Evolutionary conservation across 495 filamentous ascomycete species (phyloP).

Genomic region (Neurospora sp.): DNA sequence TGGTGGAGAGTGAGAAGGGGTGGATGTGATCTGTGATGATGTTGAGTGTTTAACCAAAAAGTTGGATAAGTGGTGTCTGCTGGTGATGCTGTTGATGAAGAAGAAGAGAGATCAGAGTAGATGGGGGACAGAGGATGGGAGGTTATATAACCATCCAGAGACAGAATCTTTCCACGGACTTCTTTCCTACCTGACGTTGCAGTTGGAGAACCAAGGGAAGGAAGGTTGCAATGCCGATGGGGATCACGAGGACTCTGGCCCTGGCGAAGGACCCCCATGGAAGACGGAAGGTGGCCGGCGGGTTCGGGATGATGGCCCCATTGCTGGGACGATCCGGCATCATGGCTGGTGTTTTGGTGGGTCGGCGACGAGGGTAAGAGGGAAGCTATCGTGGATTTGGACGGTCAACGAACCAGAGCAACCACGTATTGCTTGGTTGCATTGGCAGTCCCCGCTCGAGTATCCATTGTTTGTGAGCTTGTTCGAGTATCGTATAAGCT

Average conservation of each 20-base stretch:
- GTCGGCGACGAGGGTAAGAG: neutral
- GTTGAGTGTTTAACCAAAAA: neutral
- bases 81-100: neutral
- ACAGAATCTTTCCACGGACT: neutral
- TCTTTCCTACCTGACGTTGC: neutral
- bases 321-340: neutral
- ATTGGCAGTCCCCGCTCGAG: neutral
- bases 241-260: neutral
- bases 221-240: neutral
- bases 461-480: neutral
- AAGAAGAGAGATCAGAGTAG: neutral
- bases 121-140: neutral
- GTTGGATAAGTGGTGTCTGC: conserved; percentile 1
- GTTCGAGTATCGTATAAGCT: neutral
- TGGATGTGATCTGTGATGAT: neutral
- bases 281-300: neutral
- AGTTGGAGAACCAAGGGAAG: neutral
- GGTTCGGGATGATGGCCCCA: neutral
- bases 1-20: conserved; percentile 3
- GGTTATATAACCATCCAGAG: neutral
- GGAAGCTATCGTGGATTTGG: neutral
- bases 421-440: neutral
- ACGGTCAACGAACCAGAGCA: neutral
- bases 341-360: neutral
- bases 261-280: neutral